Evolutionary conservation across 202 grass and related monocot genomes (phyloP).

Genomic region (Setaria italica): DNA sequence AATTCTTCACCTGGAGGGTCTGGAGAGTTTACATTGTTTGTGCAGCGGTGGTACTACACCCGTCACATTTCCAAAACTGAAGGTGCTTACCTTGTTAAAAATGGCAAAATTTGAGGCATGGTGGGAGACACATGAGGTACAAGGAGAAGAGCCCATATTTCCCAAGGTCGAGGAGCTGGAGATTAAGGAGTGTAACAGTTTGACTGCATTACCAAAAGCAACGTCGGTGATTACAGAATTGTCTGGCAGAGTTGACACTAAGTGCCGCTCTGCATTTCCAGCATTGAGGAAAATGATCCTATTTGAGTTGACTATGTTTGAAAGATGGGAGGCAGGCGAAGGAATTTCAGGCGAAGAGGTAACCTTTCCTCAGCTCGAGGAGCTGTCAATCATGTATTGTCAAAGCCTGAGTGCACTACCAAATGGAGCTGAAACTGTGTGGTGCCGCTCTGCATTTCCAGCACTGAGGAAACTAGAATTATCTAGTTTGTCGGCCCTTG

Average conservation of each 20-base stretch:
- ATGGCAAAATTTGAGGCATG: neutral
- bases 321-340: neutral
- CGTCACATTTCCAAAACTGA: neutral
- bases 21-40: neutral
- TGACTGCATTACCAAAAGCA: neutral
- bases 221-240: neutral
- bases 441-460: no score
- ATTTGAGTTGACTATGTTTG: neutral
- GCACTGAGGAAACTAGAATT: no score
- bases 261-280: neutral
- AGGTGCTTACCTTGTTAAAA: fast-evolving
- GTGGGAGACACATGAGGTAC: neutral
- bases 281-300: neutral
- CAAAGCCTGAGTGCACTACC: no score
- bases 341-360: neutral
- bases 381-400: no score
- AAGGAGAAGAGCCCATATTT: neutral
- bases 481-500: no score
- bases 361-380: no score
- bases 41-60: neutral
- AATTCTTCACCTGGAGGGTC: fast-evolving
- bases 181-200: fast-evolving
- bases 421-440: no score
- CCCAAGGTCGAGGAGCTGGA: conserved; percentile 2
- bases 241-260: neutral